Conservation (phyloP, 805 yeast genomes). For the Komagataella populi region DNA sequence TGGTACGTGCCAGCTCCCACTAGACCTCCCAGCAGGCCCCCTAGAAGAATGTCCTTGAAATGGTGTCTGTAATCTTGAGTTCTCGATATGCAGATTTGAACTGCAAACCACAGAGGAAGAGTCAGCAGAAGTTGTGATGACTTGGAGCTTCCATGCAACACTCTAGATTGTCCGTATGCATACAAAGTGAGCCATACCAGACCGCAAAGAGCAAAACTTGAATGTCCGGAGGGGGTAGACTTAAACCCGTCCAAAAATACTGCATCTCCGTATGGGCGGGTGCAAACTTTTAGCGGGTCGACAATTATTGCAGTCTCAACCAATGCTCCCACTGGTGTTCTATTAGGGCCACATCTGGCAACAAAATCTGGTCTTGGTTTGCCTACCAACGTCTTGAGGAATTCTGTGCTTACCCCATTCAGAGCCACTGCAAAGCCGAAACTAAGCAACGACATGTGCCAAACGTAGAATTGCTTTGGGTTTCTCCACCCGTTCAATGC, state of each 20-base stretch:
- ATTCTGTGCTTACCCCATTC: conserved; percentile 50
- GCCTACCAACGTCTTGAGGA: conserved; percentile 68
- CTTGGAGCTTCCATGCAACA: conserved; percentile 7
- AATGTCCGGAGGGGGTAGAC: conserved; percentile 74
- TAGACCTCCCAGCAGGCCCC: conserved; percentile 47
- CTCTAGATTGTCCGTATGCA: conserved; percentile 21
- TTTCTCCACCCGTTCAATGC: conserved; percentile 17
- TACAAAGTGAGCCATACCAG: conserved; percentile 52
- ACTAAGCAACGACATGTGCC: conserved; percentile 21
- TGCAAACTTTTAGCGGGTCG: conserved; percentile 13
- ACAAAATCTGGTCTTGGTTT: conserved; percentile 84
- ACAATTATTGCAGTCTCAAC: conserved; percentile 11
- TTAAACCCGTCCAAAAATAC: conserved; percentile 50
- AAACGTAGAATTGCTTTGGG: conserved; percentile 21
- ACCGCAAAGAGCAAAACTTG: conserved; percentile 57
- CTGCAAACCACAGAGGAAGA: conserved; percentile 49
- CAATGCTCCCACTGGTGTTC: conserved; percentile 4
- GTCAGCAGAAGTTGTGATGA: conserved; percentile 9
- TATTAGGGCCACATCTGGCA: conserved; percentile 63
- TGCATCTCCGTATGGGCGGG: conserved; percentile 18
- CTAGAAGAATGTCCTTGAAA: conserved; percentile 65
- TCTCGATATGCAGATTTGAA: conserved; percentile 63
- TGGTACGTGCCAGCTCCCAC: conserved; percentile 24
- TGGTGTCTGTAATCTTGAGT: conserved; percentile 90
- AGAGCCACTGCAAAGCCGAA: conserved; percentile 26